Evolutionary conservation across 2,329 filamentous ascomycete species (phyloP).

Genomic region (Nigrospora sphaerica): DNA sequence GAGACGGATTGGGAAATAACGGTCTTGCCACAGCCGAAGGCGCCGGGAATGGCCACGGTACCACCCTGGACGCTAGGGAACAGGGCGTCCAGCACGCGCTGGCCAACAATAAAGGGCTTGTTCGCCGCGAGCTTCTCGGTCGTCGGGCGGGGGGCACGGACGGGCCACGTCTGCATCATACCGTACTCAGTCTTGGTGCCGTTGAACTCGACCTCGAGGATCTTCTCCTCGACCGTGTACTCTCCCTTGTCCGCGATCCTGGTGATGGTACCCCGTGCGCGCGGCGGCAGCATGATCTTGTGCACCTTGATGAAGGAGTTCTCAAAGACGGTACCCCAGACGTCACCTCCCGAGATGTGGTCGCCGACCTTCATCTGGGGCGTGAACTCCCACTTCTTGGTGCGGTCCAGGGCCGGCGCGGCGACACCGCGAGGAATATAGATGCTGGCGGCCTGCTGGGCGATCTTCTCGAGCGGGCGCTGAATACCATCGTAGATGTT

Average conservation of each 20-base stretch:
- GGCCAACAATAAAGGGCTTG: slow-evolving; percentile 90
- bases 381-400: slow-evolving; percentile 95
- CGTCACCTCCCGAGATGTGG: slow-evolving; percentile 91
- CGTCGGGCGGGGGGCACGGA: slow-evolving; percentile 87
- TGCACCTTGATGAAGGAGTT: slow-evolving; percentile 93
- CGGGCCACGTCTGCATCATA: slow-evolving; percentile 99
- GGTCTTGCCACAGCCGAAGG: slow-evolving; percentile 98
- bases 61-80: slow-evolving; percentile 96
- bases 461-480: slow-evolving; percentile 81
- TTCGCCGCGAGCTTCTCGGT: slow-evolving; percentile 88
- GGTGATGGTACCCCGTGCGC: slow-evolving; percentile 86
- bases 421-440: slow-evolving; percentile 96
- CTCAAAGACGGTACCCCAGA: slow-evolving; percentile 91
- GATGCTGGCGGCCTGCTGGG: slow-evolving; percentile 73
- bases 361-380: slow-evolving; percentile 90
- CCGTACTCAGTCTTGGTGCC: slow-evolving; percentile 88
- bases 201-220: slow-evolving; percentile 94
- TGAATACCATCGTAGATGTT: slow-evolving; percentile 99
- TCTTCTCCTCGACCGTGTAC: slow-evolving; percentile 90
- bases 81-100: slow-evolving; percentile 90
- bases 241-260: slow-evolving; percentile 82
- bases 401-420: slow-evolving; percentile 78
- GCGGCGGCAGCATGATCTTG: slow-evolving; percentile 85
- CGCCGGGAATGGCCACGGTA: slow-evolving; percentile 95
- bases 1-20: slow-evolving; percentile 98